Base-by-base conservation (phyloP, 768 basidiomycete species). In the Termitomyces heimii region DNA sequence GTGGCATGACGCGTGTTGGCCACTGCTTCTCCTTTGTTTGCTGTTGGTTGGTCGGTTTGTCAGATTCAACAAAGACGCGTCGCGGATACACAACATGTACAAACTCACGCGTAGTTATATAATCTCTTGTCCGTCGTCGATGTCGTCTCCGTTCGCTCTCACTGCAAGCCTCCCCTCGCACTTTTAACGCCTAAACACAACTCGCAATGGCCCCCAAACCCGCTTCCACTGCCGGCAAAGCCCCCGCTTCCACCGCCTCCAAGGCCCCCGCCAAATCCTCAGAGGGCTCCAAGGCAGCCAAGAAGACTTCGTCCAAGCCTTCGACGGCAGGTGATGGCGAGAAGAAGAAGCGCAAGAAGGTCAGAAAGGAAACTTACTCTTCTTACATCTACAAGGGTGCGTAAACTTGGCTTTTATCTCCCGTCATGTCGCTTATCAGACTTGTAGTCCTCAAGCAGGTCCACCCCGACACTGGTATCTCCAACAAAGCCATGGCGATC, bases 401-500 rank as follows among this genome's bases (percentile, higher is more conserved):
- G 39, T 24, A 5, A 7, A 5, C 6, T 53, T 39, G 24, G 28
- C 24, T 7, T 24, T 46, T 47, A 5, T 31, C 13, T 22, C 2
- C 5, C 10, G 2, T 14, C 1, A 0, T 1, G 9, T 45, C 3
- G 14, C 49, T 14, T 0, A 34, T 18, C n/a, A n/a, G 20, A 2
- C 2, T 4, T 12, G 32, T 57, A 92, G 94, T 97, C 63, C 82
- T 97, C 66, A 97, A 91, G 77, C 96, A 97, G 77, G 94, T 97
- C 62, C 95, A 96, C 77, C 96, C 95, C 53, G 94, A 96, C 67
- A 96, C 94, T 53, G 95, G 95, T 87, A 96, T 97, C 82, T 96
- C 94, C 39, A 96, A 93, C 84, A 96, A 96, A 75, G 88, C 89
- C 3, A 92, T 94, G 90, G 87, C 89, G 61, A 94, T 94, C 67